These are phyloP conservation scores for Nakaseomyces bracarensis DNA, from an alignment of 1,139 yeast genomes.

Conservation along the genomic window DNA sequence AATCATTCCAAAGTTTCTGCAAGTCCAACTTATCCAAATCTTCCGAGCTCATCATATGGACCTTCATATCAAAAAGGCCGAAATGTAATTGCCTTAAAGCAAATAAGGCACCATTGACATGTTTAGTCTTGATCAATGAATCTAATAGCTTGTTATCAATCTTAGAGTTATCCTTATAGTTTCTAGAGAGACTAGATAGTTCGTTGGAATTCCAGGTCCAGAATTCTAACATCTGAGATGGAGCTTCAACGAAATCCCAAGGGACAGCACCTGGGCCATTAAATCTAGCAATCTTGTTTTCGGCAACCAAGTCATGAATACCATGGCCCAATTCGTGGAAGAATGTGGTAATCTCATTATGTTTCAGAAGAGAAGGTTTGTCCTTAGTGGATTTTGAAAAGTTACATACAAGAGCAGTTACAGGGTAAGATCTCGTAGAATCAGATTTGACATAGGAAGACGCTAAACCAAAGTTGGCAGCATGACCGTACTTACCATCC, in stretches of 20 bases:
- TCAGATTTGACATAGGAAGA: slow-evolving; percentile 50
- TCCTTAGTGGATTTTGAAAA: slow-evolving; percentile 66
- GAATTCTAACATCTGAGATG: slow-evolving; percentile 81
- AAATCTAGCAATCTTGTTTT: slow-evolving; percentile 55
- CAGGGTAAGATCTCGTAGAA: slow-evolving; percentile 52
- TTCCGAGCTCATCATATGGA: slow-evolving; percentile 44
- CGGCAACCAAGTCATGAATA: slow-evolving; percentile 66
- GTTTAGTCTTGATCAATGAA: slow-evolving; percentile 56
- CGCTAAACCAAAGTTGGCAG: slow-evolving; percentile 67
- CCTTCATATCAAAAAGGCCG: slow-evolving; percentile 64
- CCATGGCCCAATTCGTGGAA: slow-evolving; percentile 92
- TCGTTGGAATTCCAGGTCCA: slow-evolving; percentile 76
- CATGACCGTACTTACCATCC: slow-evolving; percentile 79
- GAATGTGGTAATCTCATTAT: slow-evolving; percentile 70
- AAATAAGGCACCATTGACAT: slow-evolving; percentile 65
- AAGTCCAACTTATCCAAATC: slow-evolving; percentile 40
- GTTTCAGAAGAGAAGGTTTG: slow-evolving; percentile 71
- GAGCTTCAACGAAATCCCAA: slow-evolving; percentile 84
- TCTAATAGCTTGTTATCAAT: slow-evolving; percentile 53
- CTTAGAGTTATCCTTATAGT: slow-evolving; percentile 53
- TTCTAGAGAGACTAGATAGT: slow-evolving; percentile 52
- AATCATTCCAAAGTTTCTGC: slow-evolving; percentile 51
- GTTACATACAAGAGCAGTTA: slow-evolving; percentile 75
- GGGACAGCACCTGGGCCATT: slow-evolving; percentile 66
- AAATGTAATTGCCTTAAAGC: slow-evolving; percentile 70